A percentile compares a stretch with the other conserved stretches of the same genome.
phyloP scores from a whole-genome alignment of 805 yeast species.

The Metschnikowia picachoensis region DNA sequence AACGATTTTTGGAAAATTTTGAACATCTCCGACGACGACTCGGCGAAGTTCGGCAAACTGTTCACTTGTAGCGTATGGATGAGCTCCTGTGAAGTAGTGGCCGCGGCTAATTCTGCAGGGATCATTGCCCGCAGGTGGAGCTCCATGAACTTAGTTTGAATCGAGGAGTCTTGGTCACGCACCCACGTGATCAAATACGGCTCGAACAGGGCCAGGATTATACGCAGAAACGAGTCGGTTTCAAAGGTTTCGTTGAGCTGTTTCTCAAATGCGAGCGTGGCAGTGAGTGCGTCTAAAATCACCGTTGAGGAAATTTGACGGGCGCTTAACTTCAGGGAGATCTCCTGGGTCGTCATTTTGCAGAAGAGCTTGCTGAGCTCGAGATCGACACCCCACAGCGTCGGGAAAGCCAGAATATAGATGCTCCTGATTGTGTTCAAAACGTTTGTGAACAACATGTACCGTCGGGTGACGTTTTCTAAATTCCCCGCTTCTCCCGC shows the following conservation, averaged over 20 bases:
- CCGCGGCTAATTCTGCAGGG: slow-evolving; percentile 30
- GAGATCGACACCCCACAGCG: slow-evolving; percentile 65
- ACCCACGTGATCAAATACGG: slow-evolving; percentile 87
- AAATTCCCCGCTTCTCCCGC: slow-evolving; percentile 93
- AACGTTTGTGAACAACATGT: slow-evolving; percentile 72
- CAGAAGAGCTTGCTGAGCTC: slow-evolving; percentile 63
- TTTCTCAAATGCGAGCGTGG: slow-evolving; percentile 80
- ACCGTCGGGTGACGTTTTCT: slow-evolving; percentile 81
- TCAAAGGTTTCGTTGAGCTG: slow-evolving; percentile 62
- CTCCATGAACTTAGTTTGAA: slow-evolving; percentile 60
- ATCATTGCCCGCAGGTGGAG: slow-evolving; percentile 58
- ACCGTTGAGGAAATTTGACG: slow-evolving; percentile 56
- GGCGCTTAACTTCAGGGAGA: slow-evolving; percentile 45
- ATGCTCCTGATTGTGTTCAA: slow-evolving; percentile 54
- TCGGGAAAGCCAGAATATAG: slow-evolving; percentile 57
- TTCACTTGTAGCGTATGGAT: slow-evolving; percentile 38
- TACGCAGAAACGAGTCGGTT: slow-evolving; percentile 38
- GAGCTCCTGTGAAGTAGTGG: slow-evolving; percentile 14
- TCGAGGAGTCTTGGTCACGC: slow-evolving; percentile 67
- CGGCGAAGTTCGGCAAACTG: slow-evolving; percentile 64
- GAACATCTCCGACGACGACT: slow-evolving; percentile 85
- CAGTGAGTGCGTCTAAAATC: slow-evolving; percentile 64
- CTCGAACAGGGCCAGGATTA: slow-evolving; percentile 68
- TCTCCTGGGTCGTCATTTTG: slow-evolving; percentile 62
- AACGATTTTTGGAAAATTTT: slow-evolving; percentile 69